phyloP scores from a whole-genome alignment of 371 early-diverging fungal genomes.

The Polyrhizophydium stewartii region DNA sequence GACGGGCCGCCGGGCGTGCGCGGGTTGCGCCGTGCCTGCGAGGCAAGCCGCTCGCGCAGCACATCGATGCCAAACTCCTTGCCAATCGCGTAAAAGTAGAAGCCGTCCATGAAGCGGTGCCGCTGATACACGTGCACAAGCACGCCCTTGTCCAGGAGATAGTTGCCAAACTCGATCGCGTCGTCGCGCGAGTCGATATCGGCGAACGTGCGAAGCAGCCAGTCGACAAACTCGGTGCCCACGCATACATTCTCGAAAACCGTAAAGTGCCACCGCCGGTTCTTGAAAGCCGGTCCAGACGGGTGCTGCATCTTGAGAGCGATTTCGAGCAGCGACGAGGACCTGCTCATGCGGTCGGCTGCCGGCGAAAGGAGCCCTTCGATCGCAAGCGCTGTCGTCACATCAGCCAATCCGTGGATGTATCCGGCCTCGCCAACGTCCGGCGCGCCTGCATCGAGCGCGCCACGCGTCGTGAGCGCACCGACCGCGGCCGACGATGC shows the following conservation, averaged over 20 bases:
- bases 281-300: slow-evolving; percentile 66
- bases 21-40: not conserved
- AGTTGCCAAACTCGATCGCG: slow-evolving; percentile 80
- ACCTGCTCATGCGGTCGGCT: slow-evolving; percentile 8
- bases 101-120: slow-evolving; percentile 84
- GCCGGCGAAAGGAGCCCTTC: not conserved
- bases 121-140: slow-evolving; percentile 70
- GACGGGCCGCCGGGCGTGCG: not conserved
- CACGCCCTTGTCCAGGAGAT: slow-evolving; percentile 68
- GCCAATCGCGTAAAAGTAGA: slow-evolving; percentile 80
- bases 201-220: slow-evolving; percentile 75
- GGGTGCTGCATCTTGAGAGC: slow-evolving; percentile 73
- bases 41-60: not conserved
- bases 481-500: slow-evolving; percentile 3
- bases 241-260: slow-evolving; percentile 72
- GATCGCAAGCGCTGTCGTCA: not conserved
- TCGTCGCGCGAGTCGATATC: slow-evolving; percentile 78
- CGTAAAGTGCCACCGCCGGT: slow-evolving; percentile 87
- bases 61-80: not conserved
- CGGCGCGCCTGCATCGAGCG: too few relatives aligned
- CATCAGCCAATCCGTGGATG: not conserved
- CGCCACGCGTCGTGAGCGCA: too few relatives aligned
- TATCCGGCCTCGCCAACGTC: too few relatives aligned
- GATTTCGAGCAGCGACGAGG: slow-evolving; percentile 34
- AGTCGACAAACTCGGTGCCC: slow-evolving; percentile 88